Evolutionary conservation across 495 filamentous ascomycete species (phyloP).

Genomic region (Penicillium arizonense): DNA sequence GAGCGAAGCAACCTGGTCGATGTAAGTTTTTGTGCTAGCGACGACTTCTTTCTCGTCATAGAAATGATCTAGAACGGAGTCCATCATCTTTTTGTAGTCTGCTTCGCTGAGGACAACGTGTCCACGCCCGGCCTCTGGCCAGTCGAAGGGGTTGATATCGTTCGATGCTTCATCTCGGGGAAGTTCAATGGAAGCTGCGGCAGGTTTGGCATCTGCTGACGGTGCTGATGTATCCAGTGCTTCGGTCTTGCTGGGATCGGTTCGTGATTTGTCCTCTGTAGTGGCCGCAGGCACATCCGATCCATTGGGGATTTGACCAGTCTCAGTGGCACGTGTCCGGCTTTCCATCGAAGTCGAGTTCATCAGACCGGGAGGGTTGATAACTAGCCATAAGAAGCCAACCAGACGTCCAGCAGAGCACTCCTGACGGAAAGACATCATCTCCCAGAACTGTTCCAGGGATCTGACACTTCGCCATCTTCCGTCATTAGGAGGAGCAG

Average conservation of each 20-base stretch:
- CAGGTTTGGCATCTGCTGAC: not conserved
- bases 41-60: conserved; percentile 64
- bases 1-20: conserved; percentile 55
- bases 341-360: conserved; percentile 42
- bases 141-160: conserved; percentile 58
- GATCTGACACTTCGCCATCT: conserved; percentile 80
- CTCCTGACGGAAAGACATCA: conserved; percentile 96
- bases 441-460: conserved; percentile 94
- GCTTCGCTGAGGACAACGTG: conserved; percentile 65
- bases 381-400: conserved; percentile 91
- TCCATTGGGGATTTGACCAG: conserved; percentile 6
- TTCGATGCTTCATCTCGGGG: conserved; percentile 29
- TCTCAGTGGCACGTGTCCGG: conserved; percentile 13
- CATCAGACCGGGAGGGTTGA: conserved; percentile 52
- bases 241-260: not conserved
- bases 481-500: conserved; percentile 46
- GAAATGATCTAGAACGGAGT: conserved; percentile 83
- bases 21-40: conserved; percentile 71
- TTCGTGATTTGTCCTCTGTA: not conserved
- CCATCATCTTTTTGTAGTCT: conserved; percentile 73
- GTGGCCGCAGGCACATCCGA: conserved; percentile 2
- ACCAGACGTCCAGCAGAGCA: conserved; percentile 88
- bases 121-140: conserved; percentile 67
- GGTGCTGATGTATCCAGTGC: not conserved
- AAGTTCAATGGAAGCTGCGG: conserved; percentile 3